Evolutionary conservation across 768 basidiomycete species (phyloP), one percentile per base, ranked within the genome.

Genomic region (Pleurotus tuoliensis): DNA sequence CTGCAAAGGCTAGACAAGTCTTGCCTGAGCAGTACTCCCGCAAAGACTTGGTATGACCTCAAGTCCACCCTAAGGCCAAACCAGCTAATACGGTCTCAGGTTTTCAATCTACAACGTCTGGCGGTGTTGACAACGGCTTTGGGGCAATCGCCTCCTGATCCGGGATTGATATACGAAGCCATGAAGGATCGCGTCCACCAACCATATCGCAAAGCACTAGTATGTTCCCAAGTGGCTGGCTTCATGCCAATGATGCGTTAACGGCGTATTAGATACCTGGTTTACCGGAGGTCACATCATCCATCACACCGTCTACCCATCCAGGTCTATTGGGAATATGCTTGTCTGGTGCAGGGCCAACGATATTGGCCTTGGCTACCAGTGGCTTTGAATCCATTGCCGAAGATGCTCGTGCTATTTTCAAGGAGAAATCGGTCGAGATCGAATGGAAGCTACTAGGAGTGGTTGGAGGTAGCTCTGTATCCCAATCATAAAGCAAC

Each of bases 151-250:
- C 96, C 97, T 1, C 95, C 95, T 1, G 93, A 99, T 67, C 86
- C 97, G 0, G 90, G 87, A 18, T 83, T 99, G n/a, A 98, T 98
- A 57, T 98, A 96, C 70, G 96, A 98, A 68, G 96, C 96, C 1
- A 98, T 98, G 97, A 96, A 98, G 66, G 97, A 99, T 73, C 86
- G 91, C 52, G 82, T 99, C 12, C 97, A 99, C 69, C 97, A 99
- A 68, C 97, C 97, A 1, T 98, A 98, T 69, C 86, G 97, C 27
- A 93, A 88, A 71, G 70, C 78, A 24, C 78, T 99, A 56, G 94
- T 94, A 67, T 40, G 88, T 75, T 2, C 54, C 50, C 30, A 34
- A 34, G 11, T 34, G 1, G 8, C 30, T 34, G 4, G 30, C 44
- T 47, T 24, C 48, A 39, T 54, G 57, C 22, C 30, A 46, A 30